Conservation (phyloP, 306 rosid genomes). For the Casuarina cunninghamiana region DNA sequence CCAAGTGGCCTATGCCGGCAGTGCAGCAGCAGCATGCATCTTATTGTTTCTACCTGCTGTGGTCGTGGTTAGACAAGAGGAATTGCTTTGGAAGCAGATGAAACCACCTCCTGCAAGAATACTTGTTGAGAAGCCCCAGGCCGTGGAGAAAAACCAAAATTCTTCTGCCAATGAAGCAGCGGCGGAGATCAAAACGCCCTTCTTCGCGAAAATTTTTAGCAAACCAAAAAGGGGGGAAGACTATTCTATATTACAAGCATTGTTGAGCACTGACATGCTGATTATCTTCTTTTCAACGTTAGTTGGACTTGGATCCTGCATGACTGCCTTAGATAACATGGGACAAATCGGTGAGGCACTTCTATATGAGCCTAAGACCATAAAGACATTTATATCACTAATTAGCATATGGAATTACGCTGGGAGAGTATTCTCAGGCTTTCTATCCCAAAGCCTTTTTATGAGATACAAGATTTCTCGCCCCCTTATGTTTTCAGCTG, state of each 20-base stretch:
- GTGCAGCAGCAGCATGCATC: conserved; percentile 18
- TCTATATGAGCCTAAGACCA: conserved; percentile 26
- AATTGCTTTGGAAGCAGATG: conserved; percentile 25
- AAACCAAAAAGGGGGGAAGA: conserved; percentile 49
- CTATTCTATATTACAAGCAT: conserved; percentile 44
- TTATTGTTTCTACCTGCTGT: not conserved
- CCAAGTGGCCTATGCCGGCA: conserved; percentile 27
- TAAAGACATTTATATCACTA: conserved; percentile 36
- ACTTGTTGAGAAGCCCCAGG: conserved; percentile 9
- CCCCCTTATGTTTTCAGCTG: conserved; percentile 38
- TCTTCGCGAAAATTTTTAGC: conserved; percentile 9
- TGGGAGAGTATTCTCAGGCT: conserved; percentile 46
- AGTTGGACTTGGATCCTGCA: conserved; percentile 41
- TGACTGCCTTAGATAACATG: conserved; percentile 43
- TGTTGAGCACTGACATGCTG: conserved; percentile 41
- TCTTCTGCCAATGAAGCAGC: not conserved
- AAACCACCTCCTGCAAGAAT: not conserved
- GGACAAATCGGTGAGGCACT: conserved; percentile 53
- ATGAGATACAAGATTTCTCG: conserved; percentile 33
- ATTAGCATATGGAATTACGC: conserved; percentile 53
- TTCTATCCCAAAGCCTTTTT: conserved; percentile 39
- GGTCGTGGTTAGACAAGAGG: conserved; percentile 30
- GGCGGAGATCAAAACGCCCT: not conserved
- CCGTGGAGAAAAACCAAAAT: not conserved
- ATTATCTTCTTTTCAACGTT: conserved; percentile 34